These are phyloP conservation scores for Ceratobasidium sp. DNA, from an alignment of 1,284 basidiomycete species.

Conservation along the genomic window DNA sequence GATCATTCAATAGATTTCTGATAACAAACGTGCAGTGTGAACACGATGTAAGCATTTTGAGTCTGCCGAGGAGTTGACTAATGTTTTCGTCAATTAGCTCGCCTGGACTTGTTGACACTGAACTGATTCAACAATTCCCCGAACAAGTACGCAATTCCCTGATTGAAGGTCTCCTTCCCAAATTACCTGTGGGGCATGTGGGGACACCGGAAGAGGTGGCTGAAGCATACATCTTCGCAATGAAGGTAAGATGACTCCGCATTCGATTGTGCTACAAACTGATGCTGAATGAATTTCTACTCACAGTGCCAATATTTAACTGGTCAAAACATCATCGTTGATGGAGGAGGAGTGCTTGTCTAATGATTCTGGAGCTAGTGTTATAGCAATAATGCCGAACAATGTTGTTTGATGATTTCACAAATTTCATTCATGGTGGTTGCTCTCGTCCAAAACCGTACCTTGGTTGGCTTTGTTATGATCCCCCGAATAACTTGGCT, in stretches of 20 bases:
- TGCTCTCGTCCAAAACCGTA: too few relatives aligned
- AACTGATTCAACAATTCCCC: neutral
- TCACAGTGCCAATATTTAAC: constrained; percentile 8
- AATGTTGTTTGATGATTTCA: too few relatives aligned
- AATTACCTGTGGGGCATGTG: constrained; percentile 10
- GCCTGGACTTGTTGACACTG: constrained; percentile 33
- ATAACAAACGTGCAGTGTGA: neutral
- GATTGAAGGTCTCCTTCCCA: neutral
- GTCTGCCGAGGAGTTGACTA: too few relatives aligned
- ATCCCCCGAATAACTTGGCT: too few relatives aligned
- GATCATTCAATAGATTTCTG: too few relatives aligned
- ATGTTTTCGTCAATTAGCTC: neutral
- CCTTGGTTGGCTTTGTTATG: too few relatives aligned
- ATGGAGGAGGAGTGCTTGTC: constrained; percentile 17
- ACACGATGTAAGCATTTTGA: constrained; percentile 13
- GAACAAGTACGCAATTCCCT: neutral
- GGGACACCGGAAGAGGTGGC: constrained; percentile 39
- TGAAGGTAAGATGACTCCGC: constrained; percentile 27
- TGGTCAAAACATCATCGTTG: constrained; percentile 5
- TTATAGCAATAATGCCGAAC: too few relatives aligned
- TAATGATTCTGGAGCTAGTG: neutral
- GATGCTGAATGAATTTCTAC: neutral
- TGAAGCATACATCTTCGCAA: constrained; percentile 42
- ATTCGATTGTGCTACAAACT: neutral
- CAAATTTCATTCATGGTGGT: too few relatives aligned